Evolutionary conservation across 768 basidiomycete genomes (phyloP).

Genomic region (Russula brevipes): DNA sequence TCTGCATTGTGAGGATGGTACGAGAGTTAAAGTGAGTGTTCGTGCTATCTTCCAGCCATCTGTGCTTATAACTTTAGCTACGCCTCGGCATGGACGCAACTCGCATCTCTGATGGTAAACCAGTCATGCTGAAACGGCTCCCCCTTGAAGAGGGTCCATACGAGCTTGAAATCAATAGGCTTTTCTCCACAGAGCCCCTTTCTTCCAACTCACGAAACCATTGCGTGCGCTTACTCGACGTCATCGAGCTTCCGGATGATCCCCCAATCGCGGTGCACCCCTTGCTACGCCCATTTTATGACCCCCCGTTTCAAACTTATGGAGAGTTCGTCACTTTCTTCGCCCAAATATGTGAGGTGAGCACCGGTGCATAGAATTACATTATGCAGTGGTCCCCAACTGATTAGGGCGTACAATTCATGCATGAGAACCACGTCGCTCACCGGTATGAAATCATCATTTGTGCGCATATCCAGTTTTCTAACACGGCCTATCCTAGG

Average conservation of each 20-base stretch:
- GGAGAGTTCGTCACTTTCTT: conserved; percentile 36
- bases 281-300: conserved; percentile 27
- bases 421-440: conserved; percentile 17
- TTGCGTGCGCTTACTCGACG: conserved; percentile 27
- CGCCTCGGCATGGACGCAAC: conserved; percentile 15
- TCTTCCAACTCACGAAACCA: conserved; percentile 29
- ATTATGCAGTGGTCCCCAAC: neutral
- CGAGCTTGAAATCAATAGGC: conserved; percentile 8
- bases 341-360: conserved; percentile 35
- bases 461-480: too few species aligned
- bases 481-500: neutral
- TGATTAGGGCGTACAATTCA: conserved; percentile 11
- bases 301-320: conserved; percentile 32
- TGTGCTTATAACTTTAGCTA: neutral
- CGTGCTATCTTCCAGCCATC: neutral
- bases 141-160: neutral
- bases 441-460: conserved; percentile 10
- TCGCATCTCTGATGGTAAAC: conserved; percentile 9
- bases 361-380: neutral
- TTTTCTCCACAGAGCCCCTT: conserved; percentile 22
- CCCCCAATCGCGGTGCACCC: conserved; percentile 34
- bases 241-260: conserved; percentile 24
- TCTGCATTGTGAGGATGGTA: neutral
- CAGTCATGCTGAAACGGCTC: conserved; percentile 12
- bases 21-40: neutral